Percentiles rank a stretch among this genome's conserved stretches.
Conservation (phyloP, 208 protist genomes). For the Trichomonas gallinae region DNA sequence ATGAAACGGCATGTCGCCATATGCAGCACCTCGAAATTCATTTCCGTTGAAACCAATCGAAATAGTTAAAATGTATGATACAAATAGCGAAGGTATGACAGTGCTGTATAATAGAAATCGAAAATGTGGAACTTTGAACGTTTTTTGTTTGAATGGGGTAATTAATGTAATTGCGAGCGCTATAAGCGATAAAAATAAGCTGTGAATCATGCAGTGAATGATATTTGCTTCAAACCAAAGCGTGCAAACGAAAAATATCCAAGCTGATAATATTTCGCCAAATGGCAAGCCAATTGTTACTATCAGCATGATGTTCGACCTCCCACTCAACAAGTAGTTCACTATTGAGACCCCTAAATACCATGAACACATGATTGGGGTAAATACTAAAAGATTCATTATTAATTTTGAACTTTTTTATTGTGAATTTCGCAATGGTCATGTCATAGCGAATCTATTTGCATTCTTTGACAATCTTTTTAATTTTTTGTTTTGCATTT, state of each 20-base stretch:
- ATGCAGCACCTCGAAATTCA: background rate
- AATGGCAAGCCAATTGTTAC: background rate
- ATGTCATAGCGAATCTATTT: no score
- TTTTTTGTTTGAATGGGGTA: background rate
- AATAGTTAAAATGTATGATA: background rate
- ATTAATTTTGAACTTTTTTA: background rate
- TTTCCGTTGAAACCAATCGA: background rate
- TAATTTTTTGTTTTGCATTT: no score
- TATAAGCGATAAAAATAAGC: background rate
- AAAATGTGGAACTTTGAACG: background rate
- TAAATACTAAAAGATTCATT: background rate
- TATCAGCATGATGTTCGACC: background rate
- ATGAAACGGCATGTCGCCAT: background rate
- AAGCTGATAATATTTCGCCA: background rate
- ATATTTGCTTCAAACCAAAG: background rate
- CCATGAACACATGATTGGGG: background rate
- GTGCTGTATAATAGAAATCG: background rate
- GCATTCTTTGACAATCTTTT: no score
- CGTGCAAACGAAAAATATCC: background rate
- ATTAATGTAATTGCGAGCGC: background rate
- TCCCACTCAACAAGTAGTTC: background rate
- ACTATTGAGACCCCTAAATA: background rate
- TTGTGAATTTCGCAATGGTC: no score
- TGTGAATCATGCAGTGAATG: background rate
- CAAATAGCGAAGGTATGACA: background rate